Evolutionary conservation across 2,329 filamentous ascomycete genomes (phyloP).

Genomic region (Colletotrichum sp.): DNA sequence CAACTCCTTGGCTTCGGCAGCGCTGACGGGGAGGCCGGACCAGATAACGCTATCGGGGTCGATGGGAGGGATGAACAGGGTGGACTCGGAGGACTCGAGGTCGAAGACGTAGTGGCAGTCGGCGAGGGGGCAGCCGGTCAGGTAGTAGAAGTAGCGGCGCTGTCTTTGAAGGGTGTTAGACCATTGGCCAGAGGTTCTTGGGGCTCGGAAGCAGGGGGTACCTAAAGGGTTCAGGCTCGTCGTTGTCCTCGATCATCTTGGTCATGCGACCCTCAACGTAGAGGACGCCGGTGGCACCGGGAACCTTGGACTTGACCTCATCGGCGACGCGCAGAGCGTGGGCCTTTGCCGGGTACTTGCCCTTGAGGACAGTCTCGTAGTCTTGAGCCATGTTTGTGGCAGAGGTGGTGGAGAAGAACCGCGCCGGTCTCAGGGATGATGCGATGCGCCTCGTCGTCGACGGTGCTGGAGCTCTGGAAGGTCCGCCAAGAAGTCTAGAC

Average conservation of each 20-base stretch:
- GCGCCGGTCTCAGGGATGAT: not conserved
- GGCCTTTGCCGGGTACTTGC: conserved; percentile 81
- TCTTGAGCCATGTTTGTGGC: conserved; percentile 27
- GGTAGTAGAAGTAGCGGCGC: conserved; percentile 92
- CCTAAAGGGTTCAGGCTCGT: conserved; percentile 82
- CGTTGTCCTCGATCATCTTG: conserved; percentile 86
- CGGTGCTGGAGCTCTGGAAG: not conserved
- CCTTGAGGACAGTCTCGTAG: conserved; percentile 60
- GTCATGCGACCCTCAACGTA: conserved; percentile 89
- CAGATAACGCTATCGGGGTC: conserved; percentile 92
- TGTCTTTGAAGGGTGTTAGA: conserved; percentile 59
- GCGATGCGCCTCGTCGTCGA: not conserved
- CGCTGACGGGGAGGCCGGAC: conserved; percentile 84
- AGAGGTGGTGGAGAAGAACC: not conserved
- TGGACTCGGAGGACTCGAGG: conserved; percentile 73
- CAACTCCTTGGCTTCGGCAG: conserved; percentile 73
- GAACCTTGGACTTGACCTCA: conserved; percentile 72
- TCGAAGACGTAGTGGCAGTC: conserved; percentile 86
- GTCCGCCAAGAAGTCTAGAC: not conserved
- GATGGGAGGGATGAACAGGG: conserved; percentile 88
- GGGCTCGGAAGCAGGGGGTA: conserved; percentile 37
- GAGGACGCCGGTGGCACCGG: conserved; percentile 72
- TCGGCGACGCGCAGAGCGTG: conserved; percentile 86
- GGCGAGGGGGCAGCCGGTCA: conserved; percentile 82
- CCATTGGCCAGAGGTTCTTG: not conserved